A percentile compares a stretch with the other conserved stretches of the same genome.
Evolutionary conservation across 257 asterid genomes (phyloP).

Genomic region (Verbena officinalis): DNA sequence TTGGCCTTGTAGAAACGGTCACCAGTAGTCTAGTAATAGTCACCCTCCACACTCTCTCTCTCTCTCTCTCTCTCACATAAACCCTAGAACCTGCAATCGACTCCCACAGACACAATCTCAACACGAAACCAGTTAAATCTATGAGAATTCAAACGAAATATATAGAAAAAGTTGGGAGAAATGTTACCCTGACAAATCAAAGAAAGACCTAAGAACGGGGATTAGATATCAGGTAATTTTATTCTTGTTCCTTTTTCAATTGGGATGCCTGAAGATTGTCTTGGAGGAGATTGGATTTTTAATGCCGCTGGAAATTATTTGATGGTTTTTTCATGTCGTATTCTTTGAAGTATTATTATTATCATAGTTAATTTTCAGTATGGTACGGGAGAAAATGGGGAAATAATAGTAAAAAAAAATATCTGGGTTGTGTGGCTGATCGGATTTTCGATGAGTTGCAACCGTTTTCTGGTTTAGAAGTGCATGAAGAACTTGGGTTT

Average conservation of each 20-base stretch:
- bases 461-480: background rate
- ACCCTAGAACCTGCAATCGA: background rate
- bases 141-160: background rate
- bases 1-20: background rate
- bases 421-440: background rate
- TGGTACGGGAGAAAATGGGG: background rate
- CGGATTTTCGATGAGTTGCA: background rate
- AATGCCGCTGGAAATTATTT: constrained; percentile 2
- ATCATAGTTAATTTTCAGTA: background rate
- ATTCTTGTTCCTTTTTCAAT: too few species aligned
- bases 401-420: background rate
- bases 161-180: background rate
- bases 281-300: background rate
- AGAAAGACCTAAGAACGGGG: background rate
- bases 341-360: background rate
- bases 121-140: background rate
- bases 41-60: background rate
- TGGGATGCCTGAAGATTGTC: too few species aligned
- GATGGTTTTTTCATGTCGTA: background rate
- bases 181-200: background rate
- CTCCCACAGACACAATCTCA: background rate
- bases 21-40: background rate
- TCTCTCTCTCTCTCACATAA: background rate
- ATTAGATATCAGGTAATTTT: background rate
- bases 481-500: background rate